These are phyloP conservation scores for Sambucus nigra DNA, from an alignment of 129 eudicot genomes.

Conservation along the genomic window DNA sequence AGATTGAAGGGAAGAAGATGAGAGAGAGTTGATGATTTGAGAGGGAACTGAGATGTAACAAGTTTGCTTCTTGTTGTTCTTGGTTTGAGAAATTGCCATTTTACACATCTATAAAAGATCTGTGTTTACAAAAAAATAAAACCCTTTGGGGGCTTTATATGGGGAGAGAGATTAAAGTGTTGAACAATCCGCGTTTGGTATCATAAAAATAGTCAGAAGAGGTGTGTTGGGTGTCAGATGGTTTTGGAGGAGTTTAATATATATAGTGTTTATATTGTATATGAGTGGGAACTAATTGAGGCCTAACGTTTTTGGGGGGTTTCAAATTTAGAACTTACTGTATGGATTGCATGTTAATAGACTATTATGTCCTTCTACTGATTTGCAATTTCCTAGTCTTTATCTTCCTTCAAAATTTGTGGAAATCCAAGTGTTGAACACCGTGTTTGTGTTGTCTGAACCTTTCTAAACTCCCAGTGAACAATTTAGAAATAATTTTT, in stretches of 20 bases:
- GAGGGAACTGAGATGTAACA: conserved; percentile 79
- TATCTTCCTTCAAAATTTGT: no score
- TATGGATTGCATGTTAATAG: no score
- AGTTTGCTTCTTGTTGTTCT: conserved; percentile 46
- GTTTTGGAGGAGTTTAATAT: not conserved
- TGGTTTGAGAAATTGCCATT: conserved; percentile 59
- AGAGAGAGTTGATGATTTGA: conserved; percentile 60
- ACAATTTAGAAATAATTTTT: no score
- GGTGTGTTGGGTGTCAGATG: not conserved
- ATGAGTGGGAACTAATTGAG: not conserved
- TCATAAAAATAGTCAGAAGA: not conserved
- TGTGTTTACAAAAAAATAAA: not conserved
- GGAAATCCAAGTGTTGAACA: no score
- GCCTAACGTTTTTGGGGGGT: not conserved
- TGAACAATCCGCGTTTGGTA: conserved; percentile 1
- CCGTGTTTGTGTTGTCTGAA: no score
- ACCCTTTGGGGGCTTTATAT: conserved; percentile 7
- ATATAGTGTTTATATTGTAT: not conserved
- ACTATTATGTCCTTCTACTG: no score
- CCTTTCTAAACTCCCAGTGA: no score
- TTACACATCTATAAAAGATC: not conserved
- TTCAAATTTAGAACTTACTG: not conserved
- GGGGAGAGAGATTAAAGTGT: conserved; percentile 18
- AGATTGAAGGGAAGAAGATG: conserved; percentile 65
- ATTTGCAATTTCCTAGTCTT: no score